phyloP scores from a whole-genome alignment of 1,284 basidiomycete genomes.

The Blastosporella zonata region DNA sequence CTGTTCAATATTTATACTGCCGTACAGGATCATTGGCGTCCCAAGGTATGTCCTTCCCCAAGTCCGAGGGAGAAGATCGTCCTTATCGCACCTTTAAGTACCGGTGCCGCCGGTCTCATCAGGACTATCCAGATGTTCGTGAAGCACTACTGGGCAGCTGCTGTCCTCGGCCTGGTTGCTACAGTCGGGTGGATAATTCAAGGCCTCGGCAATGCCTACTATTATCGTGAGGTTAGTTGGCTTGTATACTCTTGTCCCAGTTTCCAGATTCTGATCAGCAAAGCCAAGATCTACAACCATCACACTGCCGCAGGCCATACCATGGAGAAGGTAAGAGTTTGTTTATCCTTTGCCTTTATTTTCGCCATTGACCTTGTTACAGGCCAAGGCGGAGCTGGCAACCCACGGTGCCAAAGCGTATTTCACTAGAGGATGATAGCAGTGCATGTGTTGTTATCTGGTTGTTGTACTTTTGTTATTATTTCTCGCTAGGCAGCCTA shows the following conservation, averaged over 20 bases:
- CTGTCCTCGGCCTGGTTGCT: slow-evolving; percentile 75
- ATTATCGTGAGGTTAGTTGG: slow-evolving; percentile 67
- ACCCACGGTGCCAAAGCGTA: slow-evolving; percentile 85
- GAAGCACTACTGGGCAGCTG: slow-evolving; percentile 64
- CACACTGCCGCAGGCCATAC: slow-evolving; percentile 81
- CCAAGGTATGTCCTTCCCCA: slow-evolving; percentile 51
- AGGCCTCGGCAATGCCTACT: slow-evolving; percentile 78
- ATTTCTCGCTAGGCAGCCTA: slow-evolving; percentile 5
- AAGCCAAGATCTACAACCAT: slow-evolving; percentile 75
- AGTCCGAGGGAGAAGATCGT: slow-evolving; percentile 32
- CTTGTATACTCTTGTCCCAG: neutral
- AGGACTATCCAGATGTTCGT: slow-evolving; percentile 82
- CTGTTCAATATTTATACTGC: slow-evolving; percentile 28
- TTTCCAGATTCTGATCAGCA: slow-evolving; percentile 7
- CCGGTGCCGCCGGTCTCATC: slow-evolving; percentile 94
- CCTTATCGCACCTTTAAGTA: slow-evolving; percentile 41
- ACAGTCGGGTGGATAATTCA: slow-evolving; percentile 89
- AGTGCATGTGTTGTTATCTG: slow-evolving; percentile 9
- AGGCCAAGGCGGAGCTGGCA: slow-evolving; percentile 86
- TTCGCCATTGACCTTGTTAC: slow-evolving; percentile 17
- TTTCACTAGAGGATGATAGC: slow-evolving; percentile 76
- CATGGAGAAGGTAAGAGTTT: slow-evolving; percentile 65
- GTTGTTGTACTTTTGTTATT: slow-evolving; percentile 8
- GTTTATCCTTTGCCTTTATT: neutral
- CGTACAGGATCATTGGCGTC: slow-evolving; percentile 79